Percentiles rank a stretch among this genome's conserved stretches.
These are phyloP conservation scores for Raffaelea deltoideospora DNA, from an alignment of 2,329 filamentous ascomycete genomes.

Conservation along the genomic window DNA sequence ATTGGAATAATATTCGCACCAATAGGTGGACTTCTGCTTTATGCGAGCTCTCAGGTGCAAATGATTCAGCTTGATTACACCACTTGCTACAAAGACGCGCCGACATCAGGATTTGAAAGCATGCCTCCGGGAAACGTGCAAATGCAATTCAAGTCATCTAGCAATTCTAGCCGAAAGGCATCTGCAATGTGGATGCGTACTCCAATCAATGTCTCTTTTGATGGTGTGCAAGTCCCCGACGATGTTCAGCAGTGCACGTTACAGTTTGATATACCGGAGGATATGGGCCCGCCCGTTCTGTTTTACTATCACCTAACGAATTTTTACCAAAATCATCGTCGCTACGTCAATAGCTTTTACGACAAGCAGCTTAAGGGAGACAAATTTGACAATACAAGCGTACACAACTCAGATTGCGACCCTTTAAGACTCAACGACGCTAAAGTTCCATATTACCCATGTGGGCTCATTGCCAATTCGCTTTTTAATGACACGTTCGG, in stretches of 20 bases:
- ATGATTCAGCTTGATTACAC: constrained; percentile 89
- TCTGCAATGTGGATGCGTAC: constrained; percentile 24
- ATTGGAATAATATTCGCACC: constrained; percentile 88
- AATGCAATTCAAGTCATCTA: constrained; percentile 54
- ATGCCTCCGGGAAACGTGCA: constrained; percentile 45
- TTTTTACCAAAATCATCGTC: constrained; percentile 97
- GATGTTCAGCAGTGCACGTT: constrained; percentile 47
- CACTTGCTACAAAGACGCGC: constrained; percentile 47
- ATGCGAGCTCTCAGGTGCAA: constrained; percentile 74
- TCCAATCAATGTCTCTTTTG: constrained; percentile 24
- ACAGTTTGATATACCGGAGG: constrained; percentile 63
- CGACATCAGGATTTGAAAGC: constrained; percentile 22
- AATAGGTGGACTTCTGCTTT: constrained; percentile 75
- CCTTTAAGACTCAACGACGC: constrained; percentile 43
- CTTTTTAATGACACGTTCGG: constrained; percentile 87
- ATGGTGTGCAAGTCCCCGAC: constrained; percentile 20
- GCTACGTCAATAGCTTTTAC: constrained; percentile 85
- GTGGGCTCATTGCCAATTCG: constrained; percentile 91
- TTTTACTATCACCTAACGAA: constrained; percentile 94
- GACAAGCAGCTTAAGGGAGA: constrained; percentile 65
- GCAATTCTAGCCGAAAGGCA: constrained; percentile 18
- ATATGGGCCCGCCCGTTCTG: constrained; percentile 66
- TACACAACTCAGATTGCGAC: constrained; percentile 57
- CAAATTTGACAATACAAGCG: constrained; percentile 40
- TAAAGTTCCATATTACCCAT: constrained; percentile 76